phyloP scores from a whole-genome alignment of 2,329 filamentous ascomycete genomes.

The Cladosporium sp. region DNA sequence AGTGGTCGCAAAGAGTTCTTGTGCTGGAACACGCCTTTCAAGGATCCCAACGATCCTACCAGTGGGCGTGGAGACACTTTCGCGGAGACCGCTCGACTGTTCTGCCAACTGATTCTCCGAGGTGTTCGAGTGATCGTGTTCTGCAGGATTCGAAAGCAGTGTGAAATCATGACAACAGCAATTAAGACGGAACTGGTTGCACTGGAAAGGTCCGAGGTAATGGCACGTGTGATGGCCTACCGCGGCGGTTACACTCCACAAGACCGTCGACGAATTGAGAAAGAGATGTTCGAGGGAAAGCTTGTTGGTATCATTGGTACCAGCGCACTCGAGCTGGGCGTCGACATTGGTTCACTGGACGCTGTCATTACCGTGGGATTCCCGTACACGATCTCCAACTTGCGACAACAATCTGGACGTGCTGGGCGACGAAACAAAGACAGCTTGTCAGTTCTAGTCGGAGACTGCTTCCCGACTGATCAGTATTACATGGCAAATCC shows the following conservation, averaged over 20 bases:
- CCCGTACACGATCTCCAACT: conserved; percentile 90
- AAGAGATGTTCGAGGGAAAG: conserved; percentile 95
- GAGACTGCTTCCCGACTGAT: conserved; percentile 85
- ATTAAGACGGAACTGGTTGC: conserved; percentile 74
- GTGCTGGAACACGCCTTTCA: conserved; percentile 97
- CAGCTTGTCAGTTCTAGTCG: conserved; percentile 84
- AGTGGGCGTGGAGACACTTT: conserved; percentile 83
- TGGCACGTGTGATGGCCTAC: conserved; percentile 87
- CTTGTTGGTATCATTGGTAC: conserved; percentile 92
- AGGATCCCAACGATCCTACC: conserved; percentile 80
- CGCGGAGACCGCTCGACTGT: conserved; percentile 82
- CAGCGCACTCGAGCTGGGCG: conserved; percentile 86
- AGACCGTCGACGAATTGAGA: conserved; percentile 83
- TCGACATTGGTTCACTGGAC: conserved; percentile 92
- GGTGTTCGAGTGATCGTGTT: conserved; percentile 93
- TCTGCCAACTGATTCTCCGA: conserved; percentile 83
- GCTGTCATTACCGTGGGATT: conserved; percentile 94
- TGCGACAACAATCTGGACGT: conserved; percentile 90
- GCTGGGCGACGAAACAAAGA: conserved; percentile 92
- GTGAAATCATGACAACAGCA: conserved; percentile 78
- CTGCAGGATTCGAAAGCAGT: conserved; percentile 82
- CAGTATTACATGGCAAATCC: conserved; percentile 98
- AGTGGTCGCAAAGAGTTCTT: conserved; percentile 91
- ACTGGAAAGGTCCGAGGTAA: conserved; percentile 73
- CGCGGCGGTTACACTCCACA: conserved; percentile 91